Base-by-base conservation (phyloP, 148 eudicot genomes). In the Nepenthes mirabilis region DNA sequence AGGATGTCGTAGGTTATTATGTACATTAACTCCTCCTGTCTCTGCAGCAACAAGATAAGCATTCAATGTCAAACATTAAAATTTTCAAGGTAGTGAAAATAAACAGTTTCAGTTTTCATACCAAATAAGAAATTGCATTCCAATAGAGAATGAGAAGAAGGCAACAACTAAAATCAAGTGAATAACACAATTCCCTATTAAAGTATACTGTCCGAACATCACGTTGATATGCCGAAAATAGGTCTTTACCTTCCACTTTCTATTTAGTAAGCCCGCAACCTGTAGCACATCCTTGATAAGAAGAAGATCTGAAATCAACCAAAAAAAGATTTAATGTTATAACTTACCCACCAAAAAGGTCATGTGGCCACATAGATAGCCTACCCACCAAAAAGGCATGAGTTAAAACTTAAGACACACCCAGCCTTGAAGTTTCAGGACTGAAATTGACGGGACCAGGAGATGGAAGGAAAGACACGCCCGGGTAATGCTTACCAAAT, bases 211-310 rank as follows among this genome's bases (percentile, higher is more conserved):
- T 6, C 9, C 4, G 58, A 55, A 2, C 6, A 6, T 55, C 6
- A 23, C 13, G 56, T 34, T 23, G 2, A 6, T 14, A 23, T 2
- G 3, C 2, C 4, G 14, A 34, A 55, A 7, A 55, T 55, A 55
- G 58, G 43, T 6, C 33, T 40, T 68, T 77, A 93, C 99, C 96
- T 93, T 93, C 99, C 95, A 86, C 75, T 81, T 93, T 83, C 80
- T 75, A 76, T 77, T 89, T 36, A 89, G 67, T 59, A 82, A 68
- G 63, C 56, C 75, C 58, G 91, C 74, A 59, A 69, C 71, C 60
- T 76, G 68, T 75, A 93, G 34, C 63, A 89, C 78, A 66, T 93
- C 91, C 79, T 89, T 84, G 66, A 93, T 82, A 47, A 82, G 37
- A 12, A 86, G 69, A 73, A 93, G 95, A 86, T 84, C 99, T 93